These are phyloP conservation scores for Mycosphaerella arachidis DNA, from an alignment of 2,329 filamentous ascomycete genomes.

Conservation along the genomic window DNA sequence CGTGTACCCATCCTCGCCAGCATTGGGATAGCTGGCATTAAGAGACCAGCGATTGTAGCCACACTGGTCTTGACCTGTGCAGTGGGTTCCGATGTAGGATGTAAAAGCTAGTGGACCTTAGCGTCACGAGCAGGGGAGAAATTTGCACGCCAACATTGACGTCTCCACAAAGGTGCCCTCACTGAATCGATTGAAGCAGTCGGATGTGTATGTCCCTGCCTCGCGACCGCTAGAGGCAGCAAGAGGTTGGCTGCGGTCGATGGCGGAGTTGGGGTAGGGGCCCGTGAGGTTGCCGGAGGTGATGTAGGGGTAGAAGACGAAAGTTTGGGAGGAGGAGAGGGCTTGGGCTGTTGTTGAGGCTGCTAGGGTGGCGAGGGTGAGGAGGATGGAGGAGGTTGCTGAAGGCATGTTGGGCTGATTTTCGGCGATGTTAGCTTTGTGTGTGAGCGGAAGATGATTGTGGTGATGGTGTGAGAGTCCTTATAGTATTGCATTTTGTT, in stretches of 20 bases:
- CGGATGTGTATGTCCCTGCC: slow-evolving; percentile 1
- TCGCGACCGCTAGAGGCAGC: neutral
- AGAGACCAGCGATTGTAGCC: slow-evolving; percentile 5
- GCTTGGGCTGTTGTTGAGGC: neutral
- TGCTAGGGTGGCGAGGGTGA: neutral
- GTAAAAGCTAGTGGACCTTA: slow-evolving; percentile 2
- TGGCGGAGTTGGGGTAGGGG: slow-evolving; percentile 2
- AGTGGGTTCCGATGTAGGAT: slow-evolving; percentile 7
- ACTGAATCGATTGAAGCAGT: slow-evolving; percentile 11
- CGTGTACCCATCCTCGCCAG: slow-evolving; percentile 6
- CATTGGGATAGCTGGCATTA: slow-evolving; percentile 6
- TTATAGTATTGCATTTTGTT: neutral
- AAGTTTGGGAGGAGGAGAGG: neutral
- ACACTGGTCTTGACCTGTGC: slow-evolving; percentile 7
- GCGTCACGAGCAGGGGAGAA: too few species aligned
- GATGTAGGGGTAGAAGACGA: slow-evolving; percentile 10
- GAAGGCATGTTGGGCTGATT: neutral
- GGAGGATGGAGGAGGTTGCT: neutral
- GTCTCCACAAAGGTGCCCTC: too few species aligned
- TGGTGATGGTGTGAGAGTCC: neutral
- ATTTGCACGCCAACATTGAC: too few species aligned
- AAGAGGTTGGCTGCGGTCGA: neutral
- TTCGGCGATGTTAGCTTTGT: neutral
- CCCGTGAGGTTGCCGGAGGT: slow-evolving; percentile 4
- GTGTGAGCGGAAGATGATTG: neutral